phyloP scores from a whole-genome alignment of 441 rosid species.

The Oxalis stricta region DNA sequence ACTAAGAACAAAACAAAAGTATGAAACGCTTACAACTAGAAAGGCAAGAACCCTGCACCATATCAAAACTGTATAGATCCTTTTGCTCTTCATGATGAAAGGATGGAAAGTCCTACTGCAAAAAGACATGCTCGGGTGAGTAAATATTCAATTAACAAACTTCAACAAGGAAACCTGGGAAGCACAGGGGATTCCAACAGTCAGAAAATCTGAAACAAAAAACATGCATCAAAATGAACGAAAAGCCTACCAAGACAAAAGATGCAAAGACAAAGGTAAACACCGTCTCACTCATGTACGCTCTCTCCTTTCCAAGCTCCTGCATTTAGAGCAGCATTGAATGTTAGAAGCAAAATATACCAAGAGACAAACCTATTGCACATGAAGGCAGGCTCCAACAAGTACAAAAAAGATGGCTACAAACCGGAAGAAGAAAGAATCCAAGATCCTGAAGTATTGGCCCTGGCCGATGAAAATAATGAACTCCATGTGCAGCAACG shows the following conservation, averaged over 20 bases:
- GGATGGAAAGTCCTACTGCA: conserved; percentile 99
- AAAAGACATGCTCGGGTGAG: neutral
- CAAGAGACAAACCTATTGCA: neutral
- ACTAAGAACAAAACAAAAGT: neutral
- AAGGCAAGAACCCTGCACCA: conserved; percentile 98
- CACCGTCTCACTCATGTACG: conserved; percentile 82
- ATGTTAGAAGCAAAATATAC: neutral
- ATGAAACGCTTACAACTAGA: conserved; percentile 66
- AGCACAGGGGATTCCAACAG: neutral
- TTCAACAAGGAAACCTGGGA: neutral
- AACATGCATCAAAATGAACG: neutral
- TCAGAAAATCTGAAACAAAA: neutral
- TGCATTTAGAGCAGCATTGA: conserved; percentile 13
- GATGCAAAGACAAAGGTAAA: conserved; percentile 59
- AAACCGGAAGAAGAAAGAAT: conserved; percentile 76
- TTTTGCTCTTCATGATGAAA: conserved; percentile 83
- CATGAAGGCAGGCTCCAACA: conserved; percentile 4
- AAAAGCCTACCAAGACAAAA: conserved; percentile 57
- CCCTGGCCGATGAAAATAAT: conserved; percentile 82
- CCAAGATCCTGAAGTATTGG: conserved; percentile 85
- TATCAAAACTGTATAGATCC: conserved; percentile 84
- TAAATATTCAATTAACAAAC: neutral
- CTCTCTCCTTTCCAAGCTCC: conserved; percentile 96
- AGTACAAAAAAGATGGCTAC: conserved; percentile 11
- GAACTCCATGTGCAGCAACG: conserved; percentile 92